Base-by-base conservation (phyloP, 2,329 filamentous ascomycete species). In the Colletotrichum trifolii region DNA sequence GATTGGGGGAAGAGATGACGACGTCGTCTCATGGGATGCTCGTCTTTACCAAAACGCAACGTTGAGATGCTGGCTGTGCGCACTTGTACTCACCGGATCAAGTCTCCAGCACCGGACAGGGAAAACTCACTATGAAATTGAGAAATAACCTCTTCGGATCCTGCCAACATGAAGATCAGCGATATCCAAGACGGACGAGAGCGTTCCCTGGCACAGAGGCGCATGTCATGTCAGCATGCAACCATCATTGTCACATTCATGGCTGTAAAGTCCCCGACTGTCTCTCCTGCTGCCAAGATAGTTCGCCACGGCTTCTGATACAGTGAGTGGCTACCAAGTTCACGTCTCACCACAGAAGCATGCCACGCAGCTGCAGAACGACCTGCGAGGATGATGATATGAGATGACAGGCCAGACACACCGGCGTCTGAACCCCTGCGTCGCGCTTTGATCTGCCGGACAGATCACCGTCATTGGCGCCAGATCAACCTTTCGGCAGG, bases 341-440 rank as follows among this genome's bases (percentile, higher is more conserved):
- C 25, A 25, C 25, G 25, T 25, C 25, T 25, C 25, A 35, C 25
- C 11, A 48, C 25, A 33, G 13, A 46, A 17, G 43, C 42, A 17
- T 48, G 25, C 46, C 25, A 33, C 33, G 43, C n/a, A 46, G 43
- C 15, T 10, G 9, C 43, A 15, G n/a, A 17, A 46, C 13, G 43
- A 25, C n/a, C 35, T 45, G 48, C 36, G 8, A 39, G 40, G 34
- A n/a, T 11, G n/a, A 48, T 56, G 39, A 43, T 43, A 49, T 58
- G 46, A 58, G 55, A 58, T 58, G 55, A 50, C 36, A 58, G 13
- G 38, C 55, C 38, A 50, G 25, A 25, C 47, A 38, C 36, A 50
- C 38, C 38, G 43, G 47, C 46, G 46, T 50, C 55, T 50, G 55
- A 49, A 50, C 55, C 55, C 55, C 55, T 58, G 55, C 55, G 17